Evolutionary conservation across 306 rosid genomes (phyloP).

Genomic region (Quercus bicolor): DNA sequence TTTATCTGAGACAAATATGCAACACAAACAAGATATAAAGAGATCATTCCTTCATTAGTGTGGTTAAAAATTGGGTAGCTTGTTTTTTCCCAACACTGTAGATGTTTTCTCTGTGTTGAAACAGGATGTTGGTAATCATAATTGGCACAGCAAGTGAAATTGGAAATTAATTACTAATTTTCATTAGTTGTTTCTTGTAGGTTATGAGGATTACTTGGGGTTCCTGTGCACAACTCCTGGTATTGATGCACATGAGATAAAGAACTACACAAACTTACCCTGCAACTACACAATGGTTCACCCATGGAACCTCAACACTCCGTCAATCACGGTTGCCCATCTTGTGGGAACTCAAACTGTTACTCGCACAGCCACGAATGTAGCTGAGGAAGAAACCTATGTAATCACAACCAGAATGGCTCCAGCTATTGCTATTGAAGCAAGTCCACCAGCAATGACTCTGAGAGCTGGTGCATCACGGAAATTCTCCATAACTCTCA

Average conservation of each 20-base stretch:
- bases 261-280: conserved; percentile 59
- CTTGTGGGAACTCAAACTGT: conserved; percentile 67
- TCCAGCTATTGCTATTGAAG: conserved; percentile 82
- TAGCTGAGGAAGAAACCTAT: conserved; percentile 89
- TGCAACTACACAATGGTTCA: conserved; percentile 75
- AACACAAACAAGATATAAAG: background rate
- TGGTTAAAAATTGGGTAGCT: background rate
- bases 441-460: conserved; percentile 86
- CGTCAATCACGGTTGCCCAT: conserved; percentile 84
- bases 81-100: background rate
- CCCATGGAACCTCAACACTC: conserved; percentile 83
- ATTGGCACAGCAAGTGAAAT: background rate
- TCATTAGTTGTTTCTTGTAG: conserved; percentile 37
- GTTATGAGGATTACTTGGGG: conserved; percentile 86
- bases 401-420: conserved; percentile 74
- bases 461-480: conserved; percentile 57
- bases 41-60: background rate
- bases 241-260: conserved; percentile 69
- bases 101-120: background rate
- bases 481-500: conserved; percentile 60
- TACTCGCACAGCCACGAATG: conserved; percentile 77
- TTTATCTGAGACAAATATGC: background rate
- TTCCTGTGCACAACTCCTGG: conserved; percentile 93
- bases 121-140: background rate
- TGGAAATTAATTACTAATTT: conserved; percentile 1